Conservation (phyloP, 2,329 filamentous ascomycete species). For the Arthrobotrys musiformis region DNA sequence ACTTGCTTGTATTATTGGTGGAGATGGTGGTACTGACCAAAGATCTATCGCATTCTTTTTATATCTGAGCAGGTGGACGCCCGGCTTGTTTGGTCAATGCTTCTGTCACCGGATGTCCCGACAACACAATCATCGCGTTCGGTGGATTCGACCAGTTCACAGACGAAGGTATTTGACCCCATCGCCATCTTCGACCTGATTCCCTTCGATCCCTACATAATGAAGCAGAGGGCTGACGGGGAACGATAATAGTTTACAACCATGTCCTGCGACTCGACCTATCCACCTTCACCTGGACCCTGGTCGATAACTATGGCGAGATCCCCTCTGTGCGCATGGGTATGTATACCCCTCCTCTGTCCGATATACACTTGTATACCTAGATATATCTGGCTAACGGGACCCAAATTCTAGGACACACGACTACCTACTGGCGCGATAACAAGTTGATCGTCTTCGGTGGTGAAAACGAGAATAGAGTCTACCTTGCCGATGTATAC, state of each 20-base stretch:
- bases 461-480: constrained; percentile 96
- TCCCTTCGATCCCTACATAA: constrained; percentile 2
- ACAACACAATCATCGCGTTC: constrained; percentile 97
- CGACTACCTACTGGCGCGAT: constrained; percentile 90
- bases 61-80: constrained; percentile 64
- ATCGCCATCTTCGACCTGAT: not conserved
- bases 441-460: constrained; percentile 97
- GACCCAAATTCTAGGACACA: constrained; percentile 88
- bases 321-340: constrained; percentile 98
- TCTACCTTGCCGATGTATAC: constrained; percentile 94
- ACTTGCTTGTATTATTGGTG: not conserved
- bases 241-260: constrained; percentile 78
- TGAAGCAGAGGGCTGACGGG: constrained; percentile 8
- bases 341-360: constrained; percentile 63
- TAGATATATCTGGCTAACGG: no score
- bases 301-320: constrained; percentile 98
- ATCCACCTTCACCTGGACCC: constrained; percentile 86
- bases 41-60: no score
- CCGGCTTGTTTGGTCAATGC: constrained; percentile 97
- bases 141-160: constrained; percentile 99
- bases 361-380: not conserved
- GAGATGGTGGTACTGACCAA: constrained; percentile 7
- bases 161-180: constrained; percentile 74
- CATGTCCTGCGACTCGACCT: constrained; percentile 92
- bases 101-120: constrained; percentile 97